phyloP scores from a whole-genome alignment of 2,329 filamentous ascomycete species.

The Fusarium pilosicola region DNA sequence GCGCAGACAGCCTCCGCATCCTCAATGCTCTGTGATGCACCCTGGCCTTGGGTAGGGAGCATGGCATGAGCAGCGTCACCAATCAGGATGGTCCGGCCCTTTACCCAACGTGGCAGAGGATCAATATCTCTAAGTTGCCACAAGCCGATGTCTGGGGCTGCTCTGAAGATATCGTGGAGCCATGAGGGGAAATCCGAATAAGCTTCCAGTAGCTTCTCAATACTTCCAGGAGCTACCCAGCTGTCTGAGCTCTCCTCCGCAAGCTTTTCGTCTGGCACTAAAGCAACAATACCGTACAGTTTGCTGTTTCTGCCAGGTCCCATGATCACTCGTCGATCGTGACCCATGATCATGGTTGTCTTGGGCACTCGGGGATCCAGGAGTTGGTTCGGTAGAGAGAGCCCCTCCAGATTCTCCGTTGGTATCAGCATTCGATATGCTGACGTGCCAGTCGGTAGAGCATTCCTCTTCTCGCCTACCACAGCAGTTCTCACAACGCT shows the following conservation, averaged over 20 bases:
- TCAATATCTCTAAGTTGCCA: slow-evolving; percentile 22
- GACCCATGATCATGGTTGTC: slow-evolving; percentile 37
- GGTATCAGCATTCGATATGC: slow-evolving; percentile 39
- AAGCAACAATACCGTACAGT: slow-evolving; percentile 33
- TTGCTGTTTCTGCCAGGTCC: slow-evolving; percentile 32
- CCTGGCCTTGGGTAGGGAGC: slow-evolving; percentile 13
- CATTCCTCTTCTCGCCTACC: slow-evolving; percentile 14
- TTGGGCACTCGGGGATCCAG: slow-evolving; percentile 14
- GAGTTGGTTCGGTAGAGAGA: slow-evolving; percentile 17
- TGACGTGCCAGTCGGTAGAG: slow-evolving; percentile 33
- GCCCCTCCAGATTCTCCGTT: slow-evolving; percentile 12
- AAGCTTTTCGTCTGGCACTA: slow-evolving; percentile 34
- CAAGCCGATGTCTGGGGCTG: not conserved
- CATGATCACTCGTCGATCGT: slow-evolving; percentile 39
- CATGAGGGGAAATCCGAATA: slow-evolving; percentile 22
- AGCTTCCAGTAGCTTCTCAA: slow-evolving; percentile 29
- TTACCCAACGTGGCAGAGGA: slow-evolving; percentile 9
- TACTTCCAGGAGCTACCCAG: slow-evolving; percentile 35
- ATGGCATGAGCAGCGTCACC: slow-evolving; percentile 16
- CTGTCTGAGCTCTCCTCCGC: slow-evolving; percentile 30
- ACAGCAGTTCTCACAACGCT: slow-evolving; percentile 34
- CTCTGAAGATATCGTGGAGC: slow-evolving; percentile 7
- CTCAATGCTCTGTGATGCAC: slow-evolving; percentile 14
- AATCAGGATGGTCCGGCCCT: slow-evolving; percentile 6
- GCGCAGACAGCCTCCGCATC: slow-evolving; percentile 7